Conservation (phyloP, 768 basidiomycete genomes). For the Agrocybe pediades region DNA sequence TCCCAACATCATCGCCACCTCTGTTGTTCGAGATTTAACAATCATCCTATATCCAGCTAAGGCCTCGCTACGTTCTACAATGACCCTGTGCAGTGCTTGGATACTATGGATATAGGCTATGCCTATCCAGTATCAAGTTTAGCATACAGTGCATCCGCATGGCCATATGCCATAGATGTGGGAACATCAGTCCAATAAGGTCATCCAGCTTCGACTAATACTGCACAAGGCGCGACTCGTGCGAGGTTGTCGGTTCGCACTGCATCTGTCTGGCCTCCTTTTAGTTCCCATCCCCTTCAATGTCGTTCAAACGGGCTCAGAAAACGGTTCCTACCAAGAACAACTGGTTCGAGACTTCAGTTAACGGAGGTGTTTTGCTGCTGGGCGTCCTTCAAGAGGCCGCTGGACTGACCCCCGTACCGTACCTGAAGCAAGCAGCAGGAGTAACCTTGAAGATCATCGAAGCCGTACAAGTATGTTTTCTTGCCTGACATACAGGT, state of each 20-base stretch:
- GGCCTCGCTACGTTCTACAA: too few relatives aligned
- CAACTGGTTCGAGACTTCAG: slow-evolving; percentile 2
- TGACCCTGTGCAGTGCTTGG: too few relatives aligned
- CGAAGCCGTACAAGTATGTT: slow-evolving; percentile 17
- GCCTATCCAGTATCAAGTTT: not conserved
- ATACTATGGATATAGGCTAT: too few relatives aligned
- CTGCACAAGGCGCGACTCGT: not conserved
- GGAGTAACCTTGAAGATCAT: slow-evolving; percentile 13
- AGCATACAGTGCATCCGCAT: not conserved
- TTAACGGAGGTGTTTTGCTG: slow-evolving; percentile 7
- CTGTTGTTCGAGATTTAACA: too few relatives aligned
- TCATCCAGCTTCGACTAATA: not conserved
- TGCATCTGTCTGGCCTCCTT: not conserved
- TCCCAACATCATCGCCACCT: too few relatives aligned
- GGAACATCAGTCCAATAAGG: not conserved
- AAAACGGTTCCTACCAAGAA: not conserved
- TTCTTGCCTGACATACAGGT: not conserved
- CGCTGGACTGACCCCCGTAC: slow-evolving; percentile 15
- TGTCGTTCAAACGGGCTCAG: not conserved
- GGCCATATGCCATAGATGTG: not conserved
- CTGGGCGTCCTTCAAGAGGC: slow-evolving; percentile 13
- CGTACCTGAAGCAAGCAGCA: slow-evolving; percentile 20
- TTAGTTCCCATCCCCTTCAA: not conserved
- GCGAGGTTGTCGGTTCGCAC: not conserved
- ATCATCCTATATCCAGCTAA: too few relatives aligned